Base-by-base conservation (phyloP, 176 grass and related monocot genomes). In the Calamus simplicifolius region DNA sequence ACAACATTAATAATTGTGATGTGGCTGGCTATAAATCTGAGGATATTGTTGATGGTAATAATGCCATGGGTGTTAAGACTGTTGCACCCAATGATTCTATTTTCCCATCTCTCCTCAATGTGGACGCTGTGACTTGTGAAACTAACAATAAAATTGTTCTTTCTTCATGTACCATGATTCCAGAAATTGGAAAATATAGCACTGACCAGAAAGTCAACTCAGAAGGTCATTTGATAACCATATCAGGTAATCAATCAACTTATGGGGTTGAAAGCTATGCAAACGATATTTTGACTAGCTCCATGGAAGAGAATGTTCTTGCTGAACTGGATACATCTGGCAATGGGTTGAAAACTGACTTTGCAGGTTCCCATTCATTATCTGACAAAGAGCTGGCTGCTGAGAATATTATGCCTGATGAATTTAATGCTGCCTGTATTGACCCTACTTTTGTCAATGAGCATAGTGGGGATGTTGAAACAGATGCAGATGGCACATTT, bases 401-500 rank as follows among this genome's bases (percentile, higher is more conserved):
- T 57, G 54, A 57, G 4, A 59, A 67, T 49, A 64, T 75, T 62
- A 62, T 70, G 51, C 66, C 16, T 50, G 64, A 76, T 61, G 69
- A 70, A 59, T 69, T 61, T 48, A 63, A 84, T 76, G 28, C 52
- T 54, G 69, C 49, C 23, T 68, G 25, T 35, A 69, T 56, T 38
- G 77, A 70, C n/a, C 43, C 65, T 28, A 52, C 78, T 68, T 80
- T 68, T 71, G 71, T 51, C 53, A 62, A 67, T 79, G 69, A 63
- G 64, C 76, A 77, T 49, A 59, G 53, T 27, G 62, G 64, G 74
- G 68, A 66, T 4, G 67, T 27, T 54, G 81, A 64, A 64, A 69
- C 71, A 60, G 83, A 81, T 63, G 86, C 61, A 30, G 71, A 76
- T 29, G 58, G 58, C 57, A 73, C 57, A 1, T 81, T 98, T 70